Percentiles rank a stretch among this genome's conserved stretches.
Evolutionary conservation across 192 early-diverging fungal genomes (phyloP).

Genomic region (Mortierella claussenii): DNA sequence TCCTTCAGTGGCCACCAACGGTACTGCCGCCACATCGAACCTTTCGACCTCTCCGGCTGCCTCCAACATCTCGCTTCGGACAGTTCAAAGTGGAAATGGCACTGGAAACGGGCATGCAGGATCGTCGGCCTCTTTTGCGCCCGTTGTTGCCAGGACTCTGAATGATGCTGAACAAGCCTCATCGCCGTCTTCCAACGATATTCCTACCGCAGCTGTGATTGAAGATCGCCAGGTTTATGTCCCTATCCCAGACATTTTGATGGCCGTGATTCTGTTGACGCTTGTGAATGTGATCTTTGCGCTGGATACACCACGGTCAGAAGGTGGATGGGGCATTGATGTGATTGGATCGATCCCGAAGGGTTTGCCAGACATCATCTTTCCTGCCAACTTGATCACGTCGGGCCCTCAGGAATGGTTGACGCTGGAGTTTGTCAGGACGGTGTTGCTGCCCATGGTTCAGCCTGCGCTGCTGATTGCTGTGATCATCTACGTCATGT

Average conservation of each 20-base stretch:
- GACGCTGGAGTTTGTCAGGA: conserved; percentile 22
- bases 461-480: conserved; percentile 51
- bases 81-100: conserved; percentile 9
- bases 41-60: not conserved
- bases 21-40: conserved; percentile 1
- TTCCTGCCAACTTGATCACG: conserved; percentile 44
- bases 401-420: conserved; percentile 39
- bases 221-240: conserved; percentile 32
- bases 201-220: not conserved
- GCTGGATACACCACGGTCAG: conserved; percentile 36
- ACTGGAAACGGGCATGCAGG: not conserved
- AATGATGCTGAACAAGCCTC: conserved; percentile 16
- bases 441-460: conserved; percentile 33
- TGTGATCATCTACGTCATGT: conserved; percentile 51
- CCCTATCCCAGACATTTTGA: conserved; percentile 49
- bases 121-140: conserved; percentile 9
- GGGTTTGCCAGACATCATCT: conserved; percentile 35
- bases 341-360: conserved; percentile 51
- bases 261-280: conserved; percentile 47
- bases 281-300: conserved; percentile 33
- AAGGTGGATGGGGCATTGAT: conserved; percentile 37
- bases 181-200: not conserved
- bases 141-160: not conserved
- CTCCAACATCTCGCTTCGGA: conserved; percentile 34
- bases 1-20: not conserved